A percentile compares a stretch with the other conserved stretches of the same genome.
Conservation (phyloP, 2,329 filamentous ascomycete genomes). For the Microascus cirrosus region DNA sequence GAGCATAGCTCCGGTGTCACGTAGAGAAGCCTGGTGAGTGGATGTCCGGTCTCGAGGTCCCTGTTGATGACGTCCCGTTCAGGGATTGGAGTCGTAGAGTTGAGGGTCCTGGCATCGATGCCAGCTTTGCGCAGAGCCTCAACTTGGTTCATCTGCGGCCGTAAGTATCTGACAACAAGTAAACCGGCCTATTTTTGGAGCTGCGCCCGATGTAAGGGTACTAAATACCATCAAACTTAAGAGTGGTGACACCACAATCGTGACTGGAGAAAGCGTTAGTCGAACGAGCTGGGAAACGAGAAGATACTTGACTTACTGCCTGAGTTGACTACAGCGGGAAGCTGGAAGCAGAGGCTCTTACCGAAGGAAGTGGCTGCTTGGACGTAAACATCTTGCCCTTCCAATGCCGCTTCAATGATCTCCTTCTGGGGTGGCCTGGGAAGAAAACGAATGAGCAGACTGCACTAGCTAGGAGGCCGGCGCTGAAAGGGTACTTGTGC, state of each 20-base stretch:
- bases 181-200: not conserved
- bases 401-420: slow-evolving; percentile 71
- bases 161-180: slow-evolving; percentile 1
- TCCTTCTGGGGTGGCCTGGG: slow-evolving; percentile 72
- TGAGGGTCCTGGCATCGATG: slow-evolving; percentile 75
- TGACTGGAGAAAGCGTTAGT: slow-evolving; percentile 42
- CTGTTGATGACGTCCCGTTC: slow-evolving; percentile 61
- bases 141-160: slow-evolving; percentile 74
- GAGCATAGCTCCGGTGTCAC: slow-evolving; percentile 88
- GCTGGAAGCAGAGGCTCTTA: slow-evolving; percentile 86
- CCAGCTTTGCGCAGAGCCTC: slow-evolving; percentile 62
- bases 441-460: not conserved
- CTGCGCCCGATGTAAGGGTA: not conserved
- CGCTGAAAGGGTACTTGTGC: not conserved
- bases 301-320: slow-evolving; percentile 50
- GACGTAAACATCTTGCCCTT: slow-evolving; percentile 82
- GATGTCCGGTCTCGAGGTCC: slow-evolving; percentile 82
- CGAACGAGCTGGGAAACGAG: not conserved
- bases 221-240: slow-evolving; percentile 69
- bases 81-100: slow-evolving; percentile 60
- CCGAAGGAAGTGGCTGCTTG: slow-evolving; percentile 88
- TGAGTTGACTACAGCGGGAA: slow-evolving; percentile 77
- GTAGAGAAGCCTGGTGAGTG: slow-evolving; percentile 72
- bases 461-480: not conserved
- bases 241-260: slow-evolving; percentile 80